phyloP scores from a whole-genome alignment of 1,284 basidiomycete species.

The Pseudozyma flocculosa region DNA sequence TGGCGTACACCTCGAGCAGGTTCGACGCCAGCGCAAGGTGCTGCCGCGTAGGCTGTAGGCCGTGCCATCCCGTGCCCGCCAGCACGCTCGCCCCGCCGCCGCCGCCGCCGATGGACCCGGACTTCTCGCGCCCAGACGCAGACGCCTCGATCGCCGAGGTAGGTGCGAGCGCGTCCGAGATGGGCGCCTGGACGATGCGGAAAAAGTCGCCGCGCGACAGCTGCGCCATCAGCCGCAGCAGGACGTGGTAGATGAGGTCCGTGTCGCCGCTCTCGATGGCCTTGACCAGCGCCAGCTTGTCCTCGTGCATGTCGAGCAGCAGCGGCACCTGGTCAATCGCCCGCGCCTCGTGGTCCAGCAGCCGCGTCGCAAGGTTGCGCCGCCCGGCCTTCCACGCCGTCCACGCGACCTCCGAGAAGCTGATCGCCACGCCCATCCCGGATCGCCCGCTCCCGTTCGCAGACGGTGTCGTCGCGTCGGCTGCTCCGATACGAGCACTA shows the following conservation, averaged over 20 bases:
- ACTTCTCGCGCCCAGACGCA: no score
- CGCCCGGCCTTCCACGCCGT: slow-evolving; percentile 90
- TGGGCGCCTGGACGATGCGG: slow-evolving; percentile 72
- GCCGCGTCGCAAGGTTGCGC: slow-evolving; percentile 79
- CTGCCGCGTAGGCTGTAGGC: slow-evolving; percentile 22
- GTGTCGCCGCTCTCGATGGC: slow-evolving; percentile 93
- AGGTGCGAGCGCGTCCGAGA: slow-evolving; percentile 22
- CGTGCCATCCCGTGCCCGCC: slow-evolving; percentile 4
- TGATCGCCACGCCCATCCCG: slow-evolving; percentile 62
- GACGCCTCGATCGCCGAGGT: neutral
- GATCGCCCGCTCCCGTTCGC: slow-evolving; percentile 8
- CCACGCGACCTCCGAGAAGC: slow-evolving; percentile 91
- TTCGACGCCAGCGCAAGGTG: slow-evolving; percentile 44
- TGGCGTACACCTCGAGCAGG: slow-evolving; percentile 52
- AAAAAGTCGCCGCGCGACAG: slow-evolving; percentile 90
- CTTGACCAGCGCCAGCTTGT: slow-evolving; percentile 80
- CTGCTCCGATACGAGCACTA: neutral
- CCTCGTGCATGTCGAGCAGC: slow-evolving; percentile 89
- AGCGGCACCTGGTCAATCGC: slow-evolving; percentile 92
- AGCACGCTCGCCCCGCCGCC: neutral
- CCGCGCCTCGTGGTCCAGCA: slow-evolving; percentile 85
- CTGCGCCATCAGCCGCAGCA: slow-evolving; percentile 65
- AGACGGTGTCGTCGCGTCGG: neutral
- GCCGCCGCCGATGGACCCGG: no score
- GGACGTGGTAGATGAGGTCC: slow-evolving; percentile 65